Percentiles rank a stretch among this genome's conserved stretches.
These are phyloP conservation scores for Rhododendron williamsianum DNA, from an alignment of 148 eudicot species.

Conservation along the genomic window DNA sequence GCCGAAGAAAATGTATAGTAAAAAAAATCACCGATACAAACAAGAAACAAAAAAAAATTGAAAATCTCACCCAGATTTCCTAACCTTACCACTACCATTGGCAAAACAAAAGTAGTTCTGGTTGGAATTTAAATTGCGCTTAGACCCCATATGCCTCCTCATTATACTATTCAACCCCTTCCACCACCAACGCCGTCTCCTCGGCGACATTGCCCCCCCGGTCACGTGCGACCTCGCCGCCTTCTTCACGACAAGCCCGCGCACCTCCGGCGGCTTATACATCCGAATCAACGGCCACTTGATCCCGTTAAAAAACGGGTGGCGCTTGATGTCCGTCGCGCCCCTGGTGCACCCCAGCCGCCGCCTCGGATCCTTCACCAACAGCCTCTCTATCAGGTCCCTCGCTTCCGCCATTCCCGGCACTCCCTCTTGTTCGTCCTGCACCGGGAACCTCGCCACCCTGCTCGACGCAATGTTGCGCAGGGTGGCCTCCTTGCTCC, in stretches of 20 bases:
- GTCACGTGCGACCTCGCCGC: slow-evolving; percentile 24
- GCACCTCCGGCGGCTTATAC: slow-evolving; percentile 66
- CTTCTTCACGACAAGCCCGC: slow-evolving; percentile 46
- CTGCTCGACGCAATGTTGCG: slow-evolving; percentile 53
- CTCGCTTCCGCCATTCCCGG: slow-evolving; percentile 27
- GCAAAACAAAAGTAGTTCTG: slow-evolving; percentile 26
- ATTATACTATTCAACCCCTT: slow-evolving; percentile 33
- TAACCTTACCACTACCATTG: slow-evolving; percentile 2
- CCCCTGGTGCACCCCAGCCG: slow-evolving; percentile 62
- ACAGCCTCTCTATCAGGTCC: slow-evolving; percentile 51
- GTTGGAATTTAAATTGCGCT: slow-evolving; percentile 24
- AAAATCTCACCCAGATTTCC: slow-evolving; percentile 11
- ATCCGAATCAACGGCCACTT: slow-evolving; percentile 78
- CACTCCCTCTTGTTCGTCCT: slow-evolving; percentile 15
- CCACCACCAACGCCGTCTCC: slow-evolving; percentile 54
- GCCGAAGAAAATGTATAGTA: background rate
- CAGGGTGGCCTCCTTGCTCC: slow-evolving; percentile 55
- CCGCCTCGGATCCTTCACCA: slow-evolving; percentile 58
- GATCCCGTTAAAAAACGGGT: slow-evolving; percentile 63
- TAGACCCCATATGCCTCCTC: slow-evolving; percentile 37
- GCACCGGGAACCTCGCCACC: slow-evolving; percentile 31
- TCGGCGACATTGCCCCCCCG: slow-evolving; percentile 15
- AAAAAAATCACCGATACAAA: background rate
- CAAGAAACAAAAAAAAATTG: background rate
- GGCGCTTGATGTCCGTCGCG: slow-evolving; percentile 70